Base-by-base conservation (phyloP, 2,329 filamentous ascomycete genomes). In the Whalleya microplaca region DNA sequence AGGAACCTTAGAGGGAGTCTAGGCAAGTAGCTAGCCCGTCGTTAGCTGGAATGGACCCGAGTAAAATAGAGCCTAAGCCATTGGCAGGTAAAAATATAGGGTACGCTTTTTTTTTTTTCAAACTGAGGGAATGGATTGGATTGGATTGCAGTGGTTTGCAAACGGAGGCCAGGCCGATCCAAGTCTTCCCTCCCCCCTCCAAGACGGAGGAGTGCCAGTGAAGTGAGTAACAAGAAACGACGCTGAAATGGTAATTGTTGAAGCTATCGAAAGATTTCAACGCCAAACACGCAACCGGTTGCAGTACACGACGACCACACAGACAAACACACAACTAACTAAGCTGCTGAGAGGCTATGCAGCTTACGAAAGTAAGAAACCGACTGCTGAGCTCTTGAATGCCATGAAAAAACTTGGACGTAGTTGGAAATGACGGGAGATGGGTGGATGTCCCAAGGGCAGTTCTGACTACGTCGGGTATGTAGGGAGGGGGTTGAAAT, bases 1-100 rank as follows among this genome's bases (percentile, higher is more conserved):
- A 23, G 48, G 48, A 46, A 46, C 7, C 44, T 48, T 18, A 40
- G 59, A 55, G 51, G 62, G 56, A 64, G 62, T 62, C 56, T 62
- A 58, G 60, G 60, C 60, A 60, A 52, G 58, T 62, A 64, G 56
- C 53, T 64, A 64, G 55, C 55, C 53, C 49, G 59, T 64, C 51
- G 59, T 64, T 64, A 64, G 61, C 59, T 60, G 60, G 62, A 62
- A 62, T 58, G 62, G 55, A 47, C 48, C 57, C 55, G 61, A 57
- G 55, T 48, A 54, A 52, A 59, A 61, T 55, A 59, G n/a, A 50
- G 47, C 51, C 52, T 16, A 16, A 47, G 52, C 45, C 41, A 51
- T 45, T 56, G 56, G 49, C 48, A 45, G 45, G 61, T 37, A 52
- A 55, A 56, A 54, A 52, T 55, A 54, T 49, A 59, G 48, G 27